Percentiles rank a stretch among this genome's conserved stretches.
Evolutionary conservation across 1,284 basidiomycete species (phyloP).

Genomic region (Malassezia dermatis): DNA sequence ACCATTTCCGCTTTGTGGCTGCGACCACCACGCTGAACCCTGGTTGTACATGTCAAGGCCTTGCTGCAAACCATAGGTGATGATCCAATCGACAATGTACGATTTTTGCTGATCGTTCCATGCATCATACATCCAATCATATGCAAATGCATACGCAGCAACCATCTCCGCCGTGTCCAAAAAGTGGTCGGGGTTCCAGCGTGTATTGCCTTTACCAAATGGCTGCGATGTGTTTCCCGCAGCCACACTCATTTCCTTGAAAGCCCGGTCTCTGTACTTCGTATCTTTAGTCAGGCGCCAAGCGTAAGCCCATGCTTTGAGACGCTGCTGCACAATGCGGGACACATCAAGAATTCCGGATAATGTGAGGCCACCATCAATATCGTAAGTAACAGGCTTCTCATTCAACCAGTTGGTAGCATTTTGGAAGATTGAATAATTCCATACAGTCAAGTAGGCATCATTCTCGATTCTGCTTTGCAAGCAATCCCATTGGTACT

Average conservation of each 20-base stretch:
- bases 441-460: conserved; percentile 79
- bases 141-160: conserved; percentile 59
- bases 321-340: conserved; percentile 73
- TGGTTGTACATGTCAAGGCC: conserved; percentile 52
- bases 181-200: conserved; percentile 82
- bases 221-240: conserved; percentile 45
- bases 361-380: conserved; percentile 57
- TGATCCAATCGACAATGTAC: conserved; percentile 63
- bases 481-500: conserved; percentile 82
- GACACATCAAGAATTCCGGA: conserved; percentile 90
- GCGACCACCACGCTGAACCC: conserved; percentile 52
- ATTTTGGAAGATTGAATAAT: conserved; percentile 78
- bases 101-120: conserved; percentile 67
- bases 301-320: conserved; percentile 86
- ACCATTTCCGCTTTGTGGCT: conserved; percentile 51
- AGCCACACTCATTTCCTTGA: conserved; percentile 59
- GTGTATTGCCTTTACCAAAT: conserved; percentile 53
- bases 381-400: conserved; percentile 59
- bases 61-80: conserved; percentile 58
- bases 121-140: conserved; percentile 82
- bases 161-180: conserved; percentile 85
- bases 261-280: conserved; percentile 75
- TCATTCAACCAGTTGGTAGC: conserved; percentile 61
- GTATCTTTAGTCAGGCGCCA: conserved; percentile 84
- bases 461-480: conserved; percentile 66